phyloP scores from a whole-genome alignment of 148 eudicot species.

The Spergularia marina region DNA sequence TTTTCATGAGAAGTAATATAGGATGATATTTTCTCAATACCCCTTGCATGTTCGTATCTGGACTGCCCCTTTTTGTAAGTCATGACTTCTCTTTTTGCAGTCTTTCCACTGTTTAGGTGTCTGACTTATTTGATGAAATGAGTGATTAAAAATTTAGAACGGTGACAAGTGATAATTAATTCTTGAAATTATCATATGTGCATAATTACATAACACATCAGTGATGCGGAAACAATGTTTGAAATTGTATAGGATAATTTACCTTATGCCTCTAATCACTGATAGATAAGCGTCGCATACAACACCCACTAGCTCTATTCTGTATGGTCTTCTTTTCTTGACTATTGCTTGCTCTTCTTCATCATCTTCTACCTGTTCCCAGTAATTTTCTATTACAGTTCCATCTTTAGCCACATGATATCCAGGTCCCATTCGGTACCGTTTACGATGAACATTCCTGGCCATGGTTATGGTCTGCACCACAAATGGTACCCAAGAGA shows the following conservation, averaged over 20 bases:
- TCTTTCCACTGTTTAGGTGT: too few species aligned
- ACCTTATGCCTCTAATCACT: conserved; percentile 95
- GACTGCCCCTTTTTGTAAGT: not conserved
- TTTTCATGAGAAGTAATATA: too few species aligned
- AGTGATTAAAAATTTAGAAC: not conserved
- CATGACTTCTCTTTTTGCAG: not conserved
- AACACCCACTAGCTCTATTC: conserved; percentile 97
- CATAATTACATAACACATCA: too few species aligned
- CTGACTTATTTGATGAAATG: not conserved
- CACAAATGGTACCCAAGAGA: conserved; percentile 96
- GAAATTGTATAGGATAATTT: conserved; percentile 10
- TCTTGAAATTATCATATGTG: too few species aligned
- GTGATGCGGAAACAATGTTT: not conserved
- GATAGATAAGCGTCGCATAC: conserved; percentile 98
- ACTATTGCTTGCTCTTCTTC: conserved; percentile 45
- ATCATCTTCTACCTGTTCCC: conserved; percentile 87
- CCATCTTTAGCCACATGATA: conserved; percentile 72
- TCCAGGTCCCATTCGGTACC: conserved; percentile 97
- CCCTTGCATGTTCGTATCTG: not conserved
- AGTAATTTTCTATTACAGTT: conserved; percentile 70
- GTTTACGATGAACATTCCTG: conserved; percentile 85
- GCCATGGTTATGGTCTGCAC: conserved; percentile 99
- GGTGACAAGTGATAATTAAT: not conserved
- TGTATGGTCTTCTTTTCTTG: conserved; percentile 82
- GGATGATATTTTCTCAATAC: not conserved